Base-by-base conservation (phyloP, 768 basidiomycete genomes). In the Strobilomyces echinocephalus region DNA sequence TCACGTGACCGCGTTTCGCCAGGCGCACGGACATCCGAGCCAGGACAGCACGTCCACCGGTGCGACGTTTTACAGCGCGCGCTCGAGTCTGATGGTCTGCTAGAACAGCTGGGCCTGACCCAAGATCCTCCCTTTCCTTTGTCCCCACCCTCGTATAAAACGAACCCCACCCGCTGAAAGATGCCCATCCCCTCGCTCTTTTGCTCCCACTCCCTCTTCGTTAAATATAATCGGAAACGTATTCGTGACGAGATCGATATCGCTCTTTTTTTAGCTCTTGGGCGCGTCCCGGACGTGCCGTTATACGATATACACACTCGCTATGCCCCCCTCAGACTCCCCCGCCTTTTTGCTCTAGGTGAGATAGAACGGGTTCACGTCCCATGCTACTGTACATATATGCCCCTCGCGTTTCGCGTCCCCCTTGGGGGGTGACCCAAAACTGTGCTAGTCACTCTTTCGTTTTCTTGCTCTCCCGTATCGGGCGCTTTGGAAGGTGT, bases 31-130 rank as follows among this genome's bases (percentile, higher is more conserved):
- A 31, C 54, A 70, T 26, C 54, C 60, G 14, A 69, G 66, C 28
- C 60, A 63, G 36, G 64, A 69, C 21, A 69, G 67, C 21, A 67
- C 46, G 41, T 60, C 45, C 24, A 63, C 61, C 20, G 66, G 58
- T 38, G 59, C 66, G n/a, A 35, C 52, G 30, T 69, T 61, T 55
- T 70, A 69, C 38, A 69, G 68, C 47, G 68, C 69, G 8, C 65
- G 61, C 34, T 71, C 68, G 43, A 67, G 69, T 49, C 41, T 59
- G 34, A 33, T 60, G 49, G 55, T 50, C 7, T 38, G 38, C 4
- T 67, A 47, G 57, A 45, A n/a, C n/a, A 6, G 20, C 21, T 9
- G 18, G 16, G 18, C 38, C 18, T 8, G 4, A 30, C 8, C 10
- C 11, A 18, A 3, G n/a, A 5, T n/a, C 30, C 20, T 21, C 26